Evolutionary conservation across 2,329 filamentous ascomycete genomes (phyloP), one percentile per base, ranked within the genome.

Genomic region (Aspergillus sp.): DNA sequence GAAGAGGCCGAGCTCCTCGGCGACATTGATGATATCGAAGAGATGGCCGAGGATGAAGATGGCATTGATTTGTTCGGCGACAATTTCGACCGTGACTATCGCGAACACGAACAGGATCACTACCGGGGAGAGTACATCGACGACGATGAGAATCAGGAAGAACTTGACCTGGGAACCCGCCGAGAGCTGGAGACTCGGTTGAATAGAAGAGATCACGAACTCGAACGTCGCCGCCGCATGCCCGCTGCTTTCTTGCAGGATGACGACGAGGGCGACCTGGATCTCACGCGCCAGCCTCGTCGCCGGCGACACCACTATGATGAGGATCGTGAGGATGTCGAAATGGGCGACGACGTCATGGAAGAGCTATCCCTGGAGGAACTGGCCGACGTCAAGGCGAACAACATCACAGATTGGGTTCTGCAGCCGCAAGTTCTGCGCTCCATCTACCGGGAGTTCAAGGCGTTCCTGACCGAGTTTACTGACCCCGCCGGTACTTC

Each of bases 401-500:
- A 86, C 12, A 94, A 83, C 46, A 68, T 98, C 53, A 93, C 86
- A 0, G 91, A 98, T 44, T 98, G 93, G 93, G 82, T 98, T 26
- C 80, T 85, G 10, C 81, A 88, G 48, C 84, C 85, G 3, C 77
- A 86, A 10, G 91, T 98, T 8, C 85, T 94, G 61, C 77, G 85
- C 47, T 93, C 88, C 1, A 91, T 98, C 60, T 88, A 86, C 55
- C 78, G 89, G 51, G 91, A 98, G 61, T 98, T 98, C 75, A 94
- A 93, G 60, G 82, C 84, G 3, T 98, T 98, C 67, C 68, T 98
- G 50, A 96, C 91, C 8, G 89, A 95, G 49, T 96, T 93, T 58
- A 94, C 80, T 4, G 91, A 98, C 52, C 78, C 86, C 33, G 78
- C 81, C 43, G 88, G 86, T 34, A 80, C 78, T 4, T 98, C 91